Conservation (phyloP, 768 basidiomycete species). For the Glaciozyma antarctica region DNA sequence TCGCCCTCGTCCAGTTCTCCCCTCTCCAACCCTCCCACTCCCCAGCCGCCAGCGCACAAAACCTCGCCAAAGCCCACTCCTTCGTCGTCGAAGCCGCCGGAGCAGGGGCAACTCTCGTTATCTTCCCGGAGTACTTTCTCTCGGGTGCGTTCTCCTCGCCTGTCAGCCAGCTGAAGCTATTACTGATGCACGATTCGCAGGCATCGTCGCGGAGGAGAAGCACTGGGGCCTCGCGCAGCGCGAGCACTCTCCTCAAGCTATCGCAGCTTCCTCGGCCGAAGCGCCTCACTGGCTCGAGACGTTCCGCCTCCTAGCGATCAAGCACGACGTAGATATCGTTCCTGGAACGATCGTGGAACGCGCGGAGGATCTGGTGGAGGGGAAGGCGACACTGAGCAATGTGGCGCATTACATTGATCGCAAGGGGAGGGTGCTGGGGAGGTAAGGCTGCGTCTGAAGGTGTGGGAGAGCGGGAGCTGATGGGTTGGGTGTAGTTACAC, state of each 20-base stretch:
- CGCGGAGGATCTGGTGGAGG: conserved; percentile 8
- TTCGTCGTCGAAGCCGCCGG: conserved; percentile 11
- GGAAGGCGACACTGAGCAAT: conserved; percentile 15
- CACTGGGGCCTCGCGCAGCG: conserved; percentile 24
- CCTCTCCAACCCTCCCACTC: conserved; percentile 3
- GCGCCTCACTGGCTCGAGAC: conserved; percentile 18
- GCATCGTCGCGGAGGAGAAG: conserved; percentile 14
- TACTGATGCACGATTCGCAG: not conserved
- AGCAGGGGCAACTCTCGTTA: not conserved
- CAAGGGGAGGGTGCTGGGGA: conserved; percentile 23
- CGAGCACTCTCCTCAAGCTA: conserved; percentile 2
- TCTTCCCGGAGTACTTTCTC: conserved; percentile 29
- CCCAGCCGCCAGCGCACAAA: not conserved
- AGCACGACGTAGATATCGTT: conserved; percentile 30
- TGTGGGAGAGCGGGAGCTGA: not conserved
- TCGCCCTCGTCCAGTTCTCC: conserved; percentile 25
- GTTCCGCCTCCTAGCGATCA: conserved; percentile 23
- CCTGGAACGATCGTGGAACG: conserved; percentile 34
- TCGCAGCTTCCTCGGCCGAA: not conserved
- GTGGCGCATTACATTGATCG: conserved; percentile 32
- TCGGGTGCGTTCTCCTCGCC: not conserved
- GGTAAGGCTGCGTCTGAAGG: conserved; percentile 16
- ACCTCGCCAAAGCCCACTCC: conserved; percentile 9
- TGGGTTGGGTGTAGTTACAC: not conserved
- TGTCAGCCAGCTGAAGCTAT: not conserved